Conservation (phyloP, 2,329 filamentous ascomycete genomes). For the Lachnellula subtilissima region DNA sequence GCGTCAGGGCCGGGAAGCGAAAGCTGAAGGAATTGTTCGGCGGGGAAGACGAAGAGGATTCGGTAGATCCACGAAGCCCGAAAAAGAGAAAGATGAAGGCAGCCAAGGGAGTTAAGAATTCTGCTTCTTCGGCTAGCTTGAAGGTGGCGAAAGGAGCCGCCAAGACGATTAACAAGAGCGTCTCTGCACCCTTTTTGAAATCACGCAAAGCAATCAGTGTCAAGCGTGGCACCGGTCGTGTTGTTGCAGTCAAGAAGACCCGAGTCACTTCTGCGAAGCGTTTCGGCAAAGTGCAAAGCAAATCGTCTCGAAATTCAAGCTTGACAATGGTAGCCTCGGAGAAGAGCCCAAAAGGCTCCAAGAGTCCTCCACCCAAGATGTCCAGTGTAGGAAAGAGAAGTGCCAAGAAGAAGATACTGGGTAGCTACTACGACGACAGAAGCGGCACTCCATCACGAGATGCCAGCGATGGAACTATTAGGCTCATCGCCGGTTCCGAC, state of each 20-base stretch:
- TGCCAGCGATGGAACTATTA: conserved; percentile 19
- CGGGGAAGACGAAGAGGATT: conserved; percentile 20
- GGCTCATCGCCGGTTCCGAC: conserved; percentile 15
- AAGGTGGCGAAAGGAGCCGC: conserved; percentile 34
- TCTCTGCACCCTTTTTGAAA: conserved; percentile 28
- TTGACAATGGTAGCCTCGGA: conserved; percentile 19
- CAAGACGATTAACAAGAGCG: conserved; percentile 37
- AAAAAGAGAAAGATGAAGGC: conserved; percentile 47
- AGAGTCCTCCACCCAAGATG: conserved; percentile 6
- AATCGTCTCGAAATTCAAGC: conserved; percentile 23
- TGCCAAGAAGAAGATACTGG: conserved; percentile 14
- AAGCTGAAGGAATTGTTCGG: conserved; percentile 51
- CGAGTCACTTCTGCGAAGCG: conserved; percentile 24
- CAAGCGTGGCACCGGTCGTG: conserved; percentile 8
- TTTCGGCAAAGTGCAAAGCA: conserved; percentile 21
- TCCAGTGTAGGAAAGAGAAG: conserved; percentile 8
- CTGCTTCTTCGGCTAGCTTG: conserved; percentile 30
- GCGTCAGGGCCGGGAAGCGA: conserved; percentile 47
- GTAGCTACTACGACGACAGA: conserved; percentile 12
- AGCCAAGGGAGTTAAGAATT: conserved; percentile 33
- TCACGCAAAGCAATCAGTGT: conserved; percentile 14
- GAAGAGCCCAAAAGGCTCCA: conserved; percentile 2
- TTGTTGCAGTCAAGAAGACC: conserved; percentile 17
- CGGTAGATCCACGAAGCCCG: conserved; percentile 18
- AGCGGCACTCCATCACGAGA: conserved; percentile 8